A percentile compares a stretch with the other conserved stretches of the same genome.
These are phyloP conservation scores for Fusarium incarnatum DNA, from an alignment of 2,329 filamentous ascomycete genomes.

Conservation along the genomic window DNA sequence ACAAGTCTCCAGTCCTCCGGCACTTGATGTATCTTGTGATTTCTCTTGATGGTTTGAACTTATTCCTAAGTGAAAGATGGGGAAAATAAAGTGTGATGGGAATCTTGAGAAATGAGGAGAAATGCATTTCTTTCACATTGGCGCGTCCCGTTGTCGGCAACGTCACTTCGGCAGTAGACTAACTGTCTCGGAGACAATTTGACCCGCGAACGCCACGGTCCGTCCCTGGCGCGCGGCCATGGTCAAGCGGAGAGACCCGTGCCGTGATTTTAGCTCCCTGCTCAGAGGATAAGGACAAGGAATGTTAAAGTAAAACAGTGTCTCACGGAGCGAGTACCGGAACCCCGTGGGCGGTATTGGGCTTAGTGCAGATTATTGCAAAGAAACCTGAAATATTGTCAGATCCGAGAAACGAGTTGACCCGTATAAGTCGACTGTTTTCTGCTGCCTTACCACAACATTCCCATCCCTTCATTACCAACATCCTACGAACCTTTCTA, in stretches of 20 bases:
- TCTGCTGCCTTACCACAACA: background rate
- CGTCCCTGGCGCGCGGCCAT: background rate
- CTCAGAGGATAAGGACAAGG: background rate
- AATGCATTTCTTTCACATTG: background rate
- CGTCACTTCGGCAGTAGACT: too few relatives aligned
- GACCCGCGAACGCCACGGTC: background rate
- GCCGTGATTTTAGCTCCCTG: background rate
- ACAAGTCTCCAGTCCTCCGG: too few relatives aligned
- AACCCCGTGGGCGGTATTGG: background rate
- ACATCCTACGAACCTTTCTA: background rate
- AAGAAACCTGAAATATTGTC: too few relatives aligned
- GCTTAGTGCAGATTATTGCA: background rate
- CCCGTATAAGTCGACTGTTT: background rate
- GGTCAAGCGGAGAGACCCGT: background rate
- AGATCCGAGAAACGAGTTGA: background rate
- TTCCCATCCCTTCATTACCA: background rate
- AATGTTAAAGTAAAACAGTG: background rate
- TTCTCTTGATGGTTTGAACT: too few relatives aligned
- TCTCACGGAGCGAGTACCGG: background rate
- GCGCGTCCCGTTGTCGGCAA: too few relatives aligned
- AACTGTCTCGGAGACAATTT: background rate
- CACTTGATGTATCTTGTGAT: too few relatives aligned
- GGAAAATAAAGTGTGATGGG: too few relatives aligned
- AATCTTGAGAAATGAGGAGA: too few relatives aligned
- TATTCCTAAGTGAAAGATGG: too few relatives aligned